Base-by-base conservation (phyloP, 1,284 basidiomycete species). In the Stygiomarasmius scandens region DNA sequence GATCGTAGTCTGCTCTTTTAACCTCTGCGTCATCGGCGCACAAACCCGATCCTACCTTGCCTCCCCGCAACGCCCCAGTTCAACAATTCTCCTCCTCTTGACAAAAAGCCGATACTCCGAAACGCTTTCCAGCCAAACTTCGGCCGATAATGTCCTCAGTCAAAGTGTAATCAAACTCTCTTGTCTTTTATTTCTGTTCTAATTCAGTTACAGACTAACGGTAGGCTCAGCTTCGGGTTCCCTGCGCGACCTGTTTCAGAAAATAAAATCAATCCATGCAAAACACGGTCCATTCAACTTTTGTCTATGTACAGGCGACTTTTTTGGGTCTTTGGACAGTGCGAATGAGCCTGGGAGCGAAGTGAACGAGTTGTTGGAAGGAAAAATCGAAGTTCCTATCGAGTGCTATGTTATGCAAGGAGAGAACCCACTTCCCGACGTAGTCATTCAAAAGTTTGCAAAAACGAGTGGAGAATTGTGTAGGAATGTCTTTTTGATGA, bases 201-300 rank as follows among this genome's bases (percentile, higher is more conserved):
- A 10, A 20, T n/a, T n/a, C n/a, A n/a, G n/a, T n/a, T 41, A 24
- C 24, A 96, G 95, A 64, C 81, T 98, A 54, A 89, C 93, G 6
- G 87, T 97, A 44, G 96, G 96, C 2, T 87, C 95, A 36, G 87
- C 92, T 12, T 76, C 81, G n/a, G 94, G 94, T 12, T 84, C 85
- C 0, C 85, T 98, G 64, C 73, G 76, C 43, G 83, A 87, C 14
- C 77, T 97, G 16, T 88, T 93, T 64, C 70, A 84, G 54, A 98
- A 97, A 77, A 83, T 97, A 62, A 86, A 85, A 53, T 79, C 86
- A 20, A 96, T 98, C 66, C 87, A 99, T 75, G 79, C 85, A 57
- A 98, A 98, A 72, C 92, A 98, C 74, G 96, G 96, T 55, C 94
- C 93, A 65, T 99, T 99, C 69, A 89, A 95, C 66, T 84, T 95